These are phyloP conservation scores for Pythium apleroticum DNA, from an alignment of 352 stramenopile species.

Conservation along the genomic window DNA sequence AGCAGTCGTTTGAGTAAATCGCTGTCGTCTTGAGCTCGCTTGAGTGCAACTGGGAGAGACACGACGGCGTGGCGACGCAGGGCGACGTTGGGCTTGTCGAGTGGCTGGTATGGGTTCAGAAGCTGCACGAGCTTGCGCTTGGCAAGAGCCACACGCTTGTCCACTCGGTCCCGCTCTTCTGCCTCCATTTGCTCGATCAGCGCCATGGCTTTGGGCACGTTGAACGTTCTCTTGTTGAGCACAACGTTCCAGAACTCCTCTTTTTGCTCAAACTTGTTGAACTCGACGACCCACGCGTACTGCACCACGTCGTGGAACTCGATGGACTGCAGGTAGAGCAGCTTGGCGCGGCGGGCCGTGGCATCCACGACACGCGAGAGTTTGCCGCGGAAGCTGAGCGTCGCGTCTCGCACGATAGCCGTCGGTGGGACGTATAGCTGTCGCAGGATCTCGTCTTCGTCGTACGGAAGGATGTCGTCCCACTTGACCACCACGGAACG, in stretches of 20 bases:
- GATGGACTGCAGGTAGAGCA: constrained; percentile 65
- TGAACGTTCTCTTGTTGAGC: constrained; percentile 54
- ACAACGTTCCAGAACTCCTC: constrained; percentile 80
- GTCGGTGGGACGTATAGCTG: constrained; percentile 41
- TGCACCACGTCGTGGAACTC: constrained; percentile 70
- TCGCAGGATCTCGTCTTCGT: constrained; percentile 44
- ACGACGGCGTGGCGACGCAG: constrained; percentile 49
- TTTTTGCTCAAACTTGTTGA: constrained; percentile 49
- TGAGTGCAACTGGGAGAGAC: constrained; percentile 2
- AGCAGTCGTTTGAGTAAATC: constrained; percentile 15
- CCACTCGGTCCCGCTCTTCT: constrained; percentile 48
- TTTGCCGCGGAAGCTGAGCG: constrained; percentile 41
- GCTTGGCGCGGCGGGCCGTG: constrained; percentile 35
- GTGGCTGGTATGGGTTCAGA: constrained; percentile 53
- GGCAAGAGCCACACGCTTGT: constrained; percentile 53
- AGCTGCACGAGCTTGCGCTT: constrained; percentile 52
- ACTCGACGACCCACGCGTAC: constrained; percentile 69
- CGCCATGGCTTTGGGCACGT: constrained; percentile 52
- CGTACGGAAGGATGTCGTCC: constrained; percentile 46
- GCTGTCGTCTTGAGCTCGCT: neutral
- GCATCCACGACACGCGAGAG: constrained; percentile 35
- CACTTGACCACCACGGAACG: constrained; percentile 55
- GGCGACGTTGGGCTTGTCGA: constrained; percentile 42
- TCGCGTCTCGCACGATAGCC: constrained; percentile 32
- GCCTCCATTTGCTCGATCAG: constrained; percentile 60